Evolutionary conservation across 371 early-diverging fungal genomes (phyloP).

Genomic region (Mortierella sp.): DNA sequence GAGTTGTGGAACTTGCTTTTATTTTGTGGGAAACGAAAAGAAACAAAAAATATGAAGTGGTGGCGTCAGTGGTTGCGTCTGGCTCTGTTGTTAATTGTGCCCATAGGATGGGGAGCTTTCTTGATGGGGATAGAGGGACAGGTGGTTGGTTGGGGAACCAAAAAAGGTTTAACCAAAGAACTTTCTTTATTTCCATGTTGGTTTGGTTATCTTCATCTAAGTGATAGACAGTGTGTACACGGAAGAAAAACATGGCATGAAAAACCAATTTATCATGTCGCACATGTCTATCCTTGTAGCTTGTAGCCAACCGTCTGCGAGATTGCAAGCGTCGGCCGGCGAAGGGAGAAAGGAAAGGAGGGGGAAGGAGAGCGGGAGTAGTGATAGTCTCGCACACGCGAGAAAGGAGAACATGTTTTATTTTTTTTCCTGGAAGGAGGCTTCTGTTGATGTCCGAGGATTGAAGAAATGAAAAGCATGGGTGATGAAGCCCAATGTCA

Average conservation of each 20-base stretch:
- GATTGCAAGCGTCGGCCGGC: background rate
- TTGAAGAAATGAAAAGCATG: no score
- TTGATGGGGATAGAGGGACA: background rate
- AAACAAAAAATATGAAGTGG: background rate
- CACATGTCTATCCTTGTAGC: no score
- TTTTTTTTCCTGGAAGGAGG: no score
- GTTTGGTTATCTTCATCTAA: background rate
- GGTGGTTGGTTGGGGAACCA: no score
- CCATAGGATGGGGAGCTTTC: background rate
- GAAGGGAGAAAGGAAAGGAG: background rate
- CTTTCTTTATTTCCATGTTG: constrained; percentile 1
- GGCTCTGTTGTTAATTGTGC: background rate
- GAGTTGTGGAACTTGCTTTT: background rate
- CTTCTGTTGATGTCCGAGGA: background rate
- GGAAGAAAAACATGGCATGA: no score
- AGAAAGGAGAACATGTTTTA: background rate
- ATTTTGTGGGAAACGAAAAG: background rate
- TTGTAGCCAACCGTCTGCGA: no score
- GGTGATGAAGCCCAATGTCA: no score
- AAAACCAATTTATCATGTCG: no score
- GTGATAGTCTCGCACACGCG: background rate
- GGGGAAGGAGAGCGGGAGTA: background rate
- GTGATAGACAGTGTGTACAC: no score
- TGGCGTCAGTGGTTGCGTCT: background rate
- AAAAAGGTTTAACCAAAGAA: background rate